Evolutionary conservation across 306 rosid species (phyloP).

Genomic region (Fragaria nilgerrensis): DNA sequence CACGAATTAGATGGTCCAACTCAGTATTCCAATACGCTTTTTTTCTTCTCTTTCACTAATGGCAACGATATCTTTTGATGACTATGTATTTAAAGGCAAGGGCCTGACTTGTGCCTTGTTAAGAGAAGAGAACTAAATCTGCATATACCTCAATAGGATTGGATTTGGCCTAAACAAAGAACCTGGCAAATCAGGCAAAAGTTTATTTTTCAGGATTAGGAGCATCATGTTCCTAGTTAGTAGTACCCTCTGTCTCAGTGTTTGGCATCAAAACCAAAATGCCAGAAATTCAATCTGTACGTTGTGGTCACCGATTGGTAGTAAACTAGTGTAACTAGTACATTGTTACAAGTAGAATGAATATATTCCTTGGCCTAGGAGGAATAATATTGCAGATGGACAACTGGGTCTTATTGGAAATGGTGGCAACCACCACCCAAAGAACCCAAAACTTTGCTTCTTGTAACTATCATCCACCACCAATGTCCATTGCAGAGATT

Average conservation of each 20-base stretch:
- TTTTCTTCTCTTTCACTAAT: too few relatives aligned
- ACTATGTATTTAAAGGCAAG: too few relatives aligned
- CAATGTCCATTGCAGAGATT: neutral
- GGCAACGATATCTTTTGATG: too few relatives aligned
- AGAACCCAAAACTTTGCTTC: constrained; percentile 1
- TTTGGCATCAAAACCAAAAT: neutral
- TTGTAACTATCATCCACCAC: constrained; percentile 17
- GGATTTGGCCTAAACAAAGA: neutral
- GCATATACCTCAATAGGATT: neutral
- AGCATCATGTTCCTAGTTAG: neutral
- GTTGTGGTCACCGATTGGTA: neutral
- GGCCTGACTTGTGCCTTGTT: too few relatives aligned
- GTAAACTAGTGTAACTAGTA: neutral
- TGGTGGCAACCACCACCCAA: constrained; percentile 15
- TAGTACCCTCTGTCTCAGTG: neutral
- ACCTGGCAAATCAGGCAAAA: neutral
- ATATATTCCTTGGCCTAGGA: constrained; percentile 25
- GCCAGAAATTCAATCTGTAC: neutral
- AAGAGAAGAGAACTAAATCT: neutral
- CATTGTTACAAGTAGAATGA: constrained; percentile 8
- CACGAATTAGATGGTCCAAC: too few relatives aligned
- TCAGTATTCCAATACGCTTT: too few relatives aligned
- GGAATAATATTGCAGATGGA: neutral
- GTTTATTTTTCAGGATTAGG: neutral
- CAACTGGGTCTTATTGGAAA: neutral